Conservation (phyloP, 2,329 filamentous ascomycete species). For the Falciphora oryzae region DNA sequence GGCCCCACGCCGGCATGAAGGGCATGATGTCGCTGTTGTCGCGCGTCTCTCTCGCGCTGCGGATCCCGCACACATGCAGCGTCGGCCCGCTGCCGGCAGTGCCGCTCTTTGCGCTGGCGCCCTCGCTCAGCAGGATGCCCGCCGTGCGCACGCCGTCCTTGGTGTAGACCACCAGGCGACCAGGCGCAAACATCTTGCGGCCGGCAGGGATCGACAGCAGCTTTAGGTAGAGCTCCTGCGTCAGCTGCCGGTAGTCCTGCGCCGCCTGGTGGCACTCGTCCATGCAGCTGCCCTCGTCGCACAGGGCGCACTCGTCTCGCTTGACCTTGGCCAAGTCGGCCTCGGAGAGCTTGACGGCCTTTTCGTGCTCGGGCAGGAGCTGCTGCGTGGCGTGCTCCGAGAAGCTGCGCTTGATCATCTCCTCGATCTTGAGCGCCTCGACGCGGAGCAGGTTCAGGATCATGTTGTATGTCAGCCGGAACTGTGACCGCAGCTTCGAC, state of each 20-base stretch:
- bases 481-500: conserved; percentile 91
- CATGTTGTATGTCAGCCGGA: conserved; percentile 98
- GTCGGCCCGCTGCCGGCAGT: conserved; percentile 50
- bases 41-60: conserved; percentile 59
- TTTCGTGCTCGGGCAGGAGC: conserved; percentile 88
- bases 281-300: conserved; percentile 62
- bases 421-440: conserved; percentile 95
- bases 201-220: conserved; percentile 78
- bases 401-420: conserved; percentile 99
- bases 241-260: conserved; percentile 74
- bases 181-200: conserved; percentile 68
- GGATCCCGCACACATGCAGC: conserved; percentile 75
- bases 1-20: conserved; percentile 67
- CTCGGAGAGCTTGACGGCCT: conserved; percentile 86
- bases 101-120: conserved; percentile 18
- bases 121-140: conserved; percentile 54
- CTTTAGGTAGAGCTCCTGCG: conserved; percentile 70
- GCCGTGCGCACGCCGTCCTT: conserved; percentile 77
- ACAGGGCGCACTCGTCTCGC: conserved; percentile 74
- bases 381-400: conserved; percentile 97
- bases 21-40: conserved; percentile 83
- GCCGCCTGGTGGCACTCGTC: conserved; percentile 76
- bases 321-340: conserved; percentile 88
- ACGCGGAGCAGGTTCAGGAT: conserved; percentile 92
- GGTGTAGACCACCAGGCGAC: conserved; percentile 77